Percentiles rank a stretch among this genome's conserved stretches.
These are phyloP conservation scores for Alternaria incomplexa DNA, from an alignment of 2,329 filamentous ascomycete species.

Conservation along the genomic window DNA sequence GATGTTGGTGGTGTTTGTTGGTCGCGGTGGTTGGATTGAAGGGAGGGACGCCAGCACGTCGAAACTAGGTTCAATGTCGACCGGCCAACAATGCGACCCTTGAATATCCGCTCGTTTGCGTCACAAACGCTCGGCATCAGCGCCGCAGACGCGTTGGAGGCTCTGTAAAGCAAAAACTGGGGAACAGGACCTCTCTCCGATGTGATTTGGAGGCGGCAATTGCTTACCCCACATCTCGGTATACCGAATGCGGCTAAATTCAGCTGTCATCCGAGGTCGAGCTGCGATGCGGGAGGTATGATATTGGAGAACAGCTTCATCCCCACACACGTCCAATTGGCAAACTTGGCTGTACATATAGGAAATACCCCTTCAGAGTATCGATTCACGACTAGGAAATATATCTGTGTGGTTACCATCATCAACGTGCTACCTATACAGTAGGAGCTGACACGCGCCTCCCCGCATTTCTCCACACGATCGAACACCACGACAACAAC, in stretches of 20 bases:
- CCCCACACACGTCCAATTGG: neutral
- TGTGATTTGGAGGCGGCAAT: neutral
- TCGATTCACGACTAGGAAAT: too few species aligned
- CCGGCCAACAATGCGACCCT: too few species aligned
- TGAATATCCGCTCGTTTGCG: too few species aligned
- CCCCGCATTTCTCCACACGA: neutral
- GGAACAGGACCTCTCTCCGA: neutral
- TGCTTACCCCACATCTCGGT: slow-evolving; percentile 62
- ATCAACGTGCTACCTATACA: too few species aligned
- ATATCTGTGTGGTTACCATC: too few species aligned
- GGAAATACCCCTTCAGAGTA: too few species aligned
- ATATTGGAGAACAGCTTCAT: neutral
- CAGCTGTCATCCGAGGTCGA: slow-evolving; percentile 12
- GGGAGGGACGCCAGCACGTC: too few species aligned
- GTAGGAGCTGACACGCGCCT: neutral
- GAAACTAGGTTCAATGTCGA: too few species aligned
- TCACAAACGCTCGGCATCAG: neutral
- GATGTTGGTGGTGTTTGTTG: too few species aligned
- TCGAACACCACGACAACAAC: neutral
- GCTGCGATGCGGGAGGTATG: neutral
- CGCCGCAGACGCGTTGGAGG: neutral
- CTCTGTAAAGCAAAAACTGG: too few species aligned
- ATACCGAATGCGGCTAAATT: slow-evolving; percentile 44
- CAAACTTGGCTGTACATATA: too few species aligned
- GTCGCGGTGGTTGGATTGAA: too few species aligned